Conservation (phyloP, 1,284 basidiomycete species). For the Papiliotrema nemorosa region DNA sequence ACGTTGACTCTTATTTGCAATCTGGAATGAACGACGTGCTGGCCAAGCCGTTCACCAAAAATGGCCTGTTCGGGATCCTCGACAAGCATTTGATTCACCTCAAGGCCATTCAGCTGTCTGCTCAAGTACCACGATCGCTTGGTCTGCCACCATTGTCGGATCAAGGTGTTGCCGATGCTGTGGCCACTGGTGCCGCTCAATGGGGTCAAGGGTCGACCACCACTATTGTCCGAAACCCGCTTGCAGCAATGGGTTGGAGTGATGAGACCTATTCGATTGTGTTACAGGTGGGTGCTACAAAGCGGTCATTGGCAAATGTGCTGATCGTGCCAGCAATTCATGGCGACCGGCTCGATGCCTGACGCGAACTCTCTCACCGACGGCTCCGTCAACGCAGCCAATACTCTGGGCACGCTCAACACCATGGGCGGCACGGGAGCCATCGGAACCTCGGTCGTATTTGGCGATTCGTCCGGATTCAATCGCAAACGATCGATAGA, state of each 20-base stretch:
- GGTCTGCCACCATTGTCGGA: constrained; percentile 69
- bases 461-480: constrained; percentile 25
- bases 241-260: constrained; percentile 44
- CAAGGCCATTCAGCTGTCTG: constrained; percentile 78
- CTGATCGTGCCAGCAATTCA: constrained; percentile 19
- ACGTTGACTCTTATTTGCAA: constrained; percentile 39
- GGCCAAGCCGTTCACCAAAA: constrained; percentile 95
- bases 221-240: constrained; percentile 31
- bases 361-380: constrained; percentile 16
- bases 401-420: not conserved
- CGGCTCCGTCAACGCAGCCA: constrained; percentile 3
- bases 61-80: constrained; percentile 83
- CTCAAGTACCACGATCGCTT: constrained; percentile 63
- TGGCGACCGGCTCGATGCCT: constrained; percentile 24
- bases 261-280: constrained; percentile 46
- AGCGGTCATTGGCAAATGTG: not conserved
- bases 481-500: constrained; percentile 39
- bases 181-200: constrained; percentile 33
- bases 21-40: constrained; percentile 91
- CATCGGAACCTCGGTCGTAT: constrained; percentile 36
- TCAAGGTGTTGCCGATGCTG: constrained; percentile 55
- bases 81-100: constrained; percentile 95
- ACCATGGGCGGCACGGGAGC: constrained; percentile 8
- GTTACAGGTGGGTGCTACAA: constrained; percentile 31
- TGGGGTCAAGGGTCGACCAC: constrained; percentile 9